phyloP scores from a whole-genome alignment of 495 filamentous ascomycete genomes.

The Neurospora sp. region DNA sequence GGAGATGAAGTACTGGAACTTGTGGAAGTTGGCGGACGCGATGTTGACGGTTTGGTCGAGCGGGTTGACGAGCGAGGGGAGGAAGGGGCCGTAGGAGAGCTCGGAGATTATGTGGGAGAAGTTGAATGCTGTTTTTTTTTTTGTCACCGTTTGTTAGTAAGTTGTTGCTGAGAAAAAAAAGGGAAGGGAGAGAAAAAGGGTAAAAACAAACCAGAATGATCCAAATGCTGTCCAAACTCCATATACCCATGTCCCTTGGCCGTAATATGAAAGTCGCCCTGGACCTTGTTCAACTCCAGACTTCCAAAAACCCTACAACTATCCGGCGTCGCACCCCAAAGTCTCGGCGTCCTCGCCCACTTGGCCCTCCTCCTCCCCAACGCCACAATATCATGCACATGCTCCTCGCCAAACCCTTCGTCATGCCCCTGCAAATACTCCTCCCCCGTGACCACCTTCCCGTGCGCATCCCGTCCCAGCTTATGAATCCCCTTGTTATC shows the following conservation, averaged over 20 bases:
- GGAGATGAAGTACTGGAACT: conserved; percentile 97
- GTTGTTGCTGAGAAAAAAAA: background rate
- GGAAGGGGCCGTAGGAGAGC: conserved; percentile 92
- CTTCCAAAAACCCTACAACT: conserved; percentile 86
- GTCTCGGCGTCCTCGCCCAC: conserved; percentile 63
- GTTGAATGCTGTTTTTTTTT: conserved; percentile 62
- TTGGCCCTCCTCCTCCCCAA: conserved; percentile 45
- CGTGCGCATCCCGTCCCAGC: conserved; percentile 43
- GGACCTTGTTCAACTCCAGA: conserved; percentile 87
- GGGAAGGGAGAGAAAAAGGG: conserved; percentile 1
- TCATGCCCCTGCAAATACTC: conserved; percentile 43
- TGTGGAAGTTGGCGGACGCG: conserved; percentile 70
- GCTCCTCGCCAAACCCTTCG: conserved; percentile 55
- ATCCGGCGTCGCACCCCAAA: conserved; percentile 44
- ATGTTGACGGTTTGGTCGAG: conserved; percentile 81
- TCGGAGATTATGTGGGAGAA: conserved; percentile 97
- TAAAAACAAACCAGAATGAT: conserved; percentile 56
- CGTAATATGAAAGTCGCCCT: conserved; percentile 97
- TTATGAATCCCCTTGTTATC: conserved; percentile 58
- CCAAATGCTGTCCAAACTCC: conserved; percentile 70
- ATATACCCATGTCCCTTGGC: conserved; percentile 89
- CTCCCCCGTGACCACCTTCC: conserved; percentile 37
- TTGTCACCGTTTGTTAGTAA: background rate
- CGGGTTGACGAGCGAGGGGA: conserved; percentile 86
- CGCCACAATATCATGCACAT: conserved; percentile 63